A percentile compares a stretch with the other conserved stretches of the same genome.
phyloP scores from a whole-genome alignment of 306 rosid genomes.

The Hippophae gyantsensis region DNA sequence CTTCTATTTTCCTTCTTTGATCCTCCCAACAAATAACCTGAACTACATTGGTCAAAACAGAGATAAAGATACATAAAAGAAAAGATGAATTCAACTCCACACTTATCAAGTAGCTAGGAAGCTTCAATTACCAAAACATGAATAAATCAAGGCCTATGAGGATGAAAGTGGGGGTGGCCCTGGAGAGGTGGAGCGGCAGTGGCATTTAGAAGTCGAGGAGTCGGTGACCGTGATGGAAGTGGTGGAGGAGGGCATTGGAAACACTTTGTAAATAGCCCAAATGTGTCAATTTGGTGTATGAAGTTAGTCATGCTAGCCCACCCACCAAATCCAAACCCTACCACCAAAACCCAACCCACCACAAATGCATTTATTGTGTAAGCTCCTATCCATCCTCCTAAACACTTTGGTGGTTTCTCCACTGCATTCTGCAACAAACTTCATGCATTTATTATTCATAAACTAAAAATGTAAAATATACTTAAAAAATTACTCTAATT shows the following conservation, averaged over 20 bases:
- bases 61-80: too few relatives aligned
- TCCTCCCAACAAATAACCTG: too few relatives aligned
- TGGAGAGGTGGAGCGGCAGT: slow-evolving; percentile 53
- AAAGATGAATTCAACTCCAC: too few relatives aligned
- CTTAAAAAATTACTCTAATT: too few relatives aligned
- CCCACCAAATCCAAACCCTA: slow-evolving; percentile 96
- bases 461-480: too few relatives aligned
- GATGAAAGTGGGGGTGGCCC: slow-evolving; percentile 21
- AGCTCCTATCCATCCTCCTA: slow-evolving; percentile 84
- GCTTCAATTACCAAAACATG: too few relatives aligned
- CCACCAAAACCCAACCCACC: slow-evolving; percentile 79
- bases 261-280: slow-evolving; percentile 93
- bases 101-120: too few relatives aligned
- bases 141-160: not conserved
- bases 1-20: too few relatives aligned
- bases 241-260: slow-evolving; percentile 60
- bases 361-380: slow-evolving; percentile 60
- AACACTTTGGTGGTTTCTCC: slow-evolving; percentile 71
- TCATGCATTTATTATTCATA: too few relatives aligned
- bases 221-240: not conserved
- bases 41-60: too few relatives aligned
- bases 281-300: slow-evolving; percentile 76
- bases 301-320: slow-evolving; percentile 97
- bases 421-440: slow-evolving; percentile 72
- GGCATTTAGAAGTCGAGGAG: slow-evolving; percentile 26